phyloP scores from a whole-genome alignment of 768 basidiomycete species.

The Boletus tomentosulus region DNA sequence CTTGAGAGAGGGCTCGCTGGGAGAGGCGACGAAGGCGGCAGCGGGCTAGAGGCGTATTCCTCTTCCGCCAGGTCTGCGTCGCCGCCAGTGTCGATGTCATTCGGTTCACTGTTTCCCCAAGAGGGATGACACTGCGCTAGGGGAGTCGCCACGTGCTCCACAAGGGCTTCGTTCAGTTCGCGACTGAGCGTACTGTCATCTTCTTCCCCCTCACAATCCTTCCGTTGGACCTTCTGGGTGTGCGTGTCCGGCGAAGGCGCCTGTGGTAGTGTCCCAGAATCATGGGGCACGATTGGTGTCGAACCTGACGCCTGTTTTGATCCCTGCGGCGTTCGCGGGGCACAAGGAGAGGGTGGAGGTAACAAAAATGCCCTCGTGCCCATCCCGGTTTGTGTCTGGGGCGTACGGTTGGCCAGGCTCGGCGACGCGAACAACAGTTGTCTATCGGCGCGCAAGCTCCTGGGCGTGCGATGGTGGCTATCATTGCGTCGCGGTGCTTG shows the following conservation, averaged over 20 bases:
- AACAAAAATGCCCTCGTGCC: constrained; percentile 23
- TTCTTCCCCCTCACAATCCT: constrained; percentile 23
- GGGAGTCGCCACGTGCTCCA: constrained; percentile 40
- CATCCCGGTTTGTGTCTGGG: constrained; percentile 12
- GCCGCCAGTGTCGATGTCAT: constrained; percentile 14
- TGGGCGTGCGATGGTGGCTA: constrained; percentile 11
- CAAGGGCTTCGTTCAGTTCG: constrained; percentile 39
- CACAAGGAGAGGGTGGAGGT: constrained; percentile 24
- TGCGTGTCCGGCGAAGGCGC: not conserved
- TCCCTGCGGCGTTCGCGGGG: constrained; percentile 2
- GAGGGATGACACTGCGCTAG: constrained; percentile 12
- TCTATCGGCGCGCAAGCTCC: constrained; percentile 1
- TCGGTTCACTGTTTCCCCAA: constrained; percentile 1
- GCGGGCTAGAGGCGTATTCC: constrained; percentile 39
- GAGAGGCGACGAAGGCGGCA: constrained; percentile 62
- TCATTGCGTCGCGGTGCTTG: constrained; percentile 13
- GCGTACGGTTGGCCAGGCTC: constrained; percentile 1
- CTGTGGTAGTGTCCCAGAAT: not conserved
- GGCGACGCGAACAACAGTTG: constrained; percentile 12
- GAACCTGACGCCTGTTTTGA: not conserved
- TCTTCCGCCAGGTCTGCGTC: constrained; percentile 23
- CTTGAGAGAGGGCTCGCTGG: constrained; percentile 47
- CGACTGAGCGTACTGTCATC: constrained; percentile 26
- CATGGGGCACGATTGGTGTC: not conserved
- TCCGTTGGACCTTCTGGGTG: constrained; percentile 8